These are phyloP conservation scores for Pichia phayaonensis DNA, from an alignment of 805 yeast genomes.

Conservation along the genomic window DNA sequence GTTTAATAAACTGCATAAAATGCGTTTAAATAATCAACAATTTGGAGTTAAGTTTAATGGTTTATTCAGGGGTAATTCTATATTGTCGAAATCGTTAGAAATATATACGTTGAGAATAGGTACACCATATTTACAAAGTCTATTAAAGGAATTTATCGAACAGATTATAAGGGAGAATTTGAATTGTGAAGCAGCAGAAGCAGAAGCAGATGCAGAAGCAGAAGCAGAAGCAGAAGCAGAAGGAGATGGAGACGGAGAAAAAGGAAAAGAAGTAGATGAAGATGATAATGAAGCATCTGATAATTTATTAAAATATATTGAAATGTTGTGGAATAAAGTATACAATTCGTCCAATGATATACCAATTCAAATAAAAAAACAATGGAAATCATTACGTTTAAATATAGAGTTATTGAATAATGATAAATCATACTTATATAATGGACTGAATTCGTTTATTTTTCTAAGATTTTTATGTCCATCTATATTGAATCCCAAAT, in stretches of 20 bases:
- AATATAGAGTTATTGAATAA: constrained; percentile 46
- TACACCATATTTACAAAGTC: constrained; percentile 63
- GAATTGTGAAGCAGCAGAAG: constrained; percentile 77
- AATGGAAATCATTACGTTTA: constrained; percentile 54
- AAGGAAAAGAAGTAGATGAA: too few species aligned
- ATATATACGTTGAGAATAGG: constrained; percentile 71
- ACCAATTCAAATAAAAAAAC: constrained; percentile 58
- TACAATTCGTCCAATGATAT: constrained; percentile 63
- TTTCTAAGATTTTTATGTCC: constrained; percentile 87
- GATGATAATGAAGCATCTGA: constrained; percentile 26
- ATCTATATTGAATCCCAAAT: constrained; percentile 81
- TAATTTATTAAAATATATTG: constrained; percentile 35
- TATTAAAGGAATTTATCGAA: constrained; percentile 62
- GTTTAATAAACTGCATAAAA: constrained; percentile 13
- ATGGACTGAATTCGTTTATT: constrained; percentile 76
- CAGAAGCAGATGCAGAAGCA: constrained; percentile 28
- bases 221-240: too few species aligned
- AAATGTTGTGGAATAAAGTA: constrained; percentile 59
- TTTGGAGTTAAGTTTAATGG: constrained; percentile 31
- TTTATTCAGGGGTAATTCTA: constrained; percentile 77
- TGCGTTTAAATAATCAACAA: neutral
- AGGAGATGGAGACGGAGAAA: too few species aligned
- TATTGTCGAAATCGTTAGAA: constrained; percentile 77
- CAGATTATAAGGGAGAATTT: constrained; percentile 40
- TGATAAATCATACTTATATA: constrained; percentile 26